These are phyloP conservation scores for Colletotrichum trifolii DNA, from an alignment of 2,329 filamentous ascomycete species.

Conservation along the genomic window DNA sequence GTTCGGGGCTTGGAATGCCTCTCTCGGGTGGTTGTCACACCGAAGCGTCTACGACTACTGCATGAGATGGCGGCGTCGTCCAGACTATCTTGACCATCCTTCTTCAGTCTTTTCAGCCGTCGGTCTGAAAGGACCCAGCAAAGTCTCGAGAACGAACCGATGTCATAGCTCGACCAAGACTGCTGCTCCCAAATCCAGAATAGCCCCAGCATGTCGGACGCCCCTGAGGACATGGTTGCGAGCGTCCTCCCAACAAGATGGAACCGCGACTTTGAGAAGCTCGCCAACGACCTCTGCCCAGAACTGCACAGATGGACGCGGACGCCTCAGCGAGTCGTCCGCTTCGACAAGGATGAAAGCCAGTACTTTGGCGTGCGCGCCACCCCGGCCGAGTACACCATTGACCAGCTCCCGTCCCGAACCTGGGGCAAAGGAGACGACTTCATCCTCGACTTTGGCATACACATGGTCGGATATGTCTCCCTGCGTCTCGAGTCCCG, in stretches of 20 bases:
- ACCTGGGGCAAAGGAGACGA: slow-evolving; percentile 43
- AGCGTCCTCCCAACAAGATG: slow-evolving; percentile 29
- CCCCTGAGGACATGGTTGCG: slow-evolving; percentile 25
- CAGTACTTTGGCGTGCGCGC: slow-evolving; percentile 40
- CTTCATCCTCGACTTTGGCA: slow-evolving; percentile 47
- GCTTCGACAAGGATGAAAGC: slow-evolving; percentile 38
- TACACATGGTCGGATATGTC: slow-evolving; percentile 47
- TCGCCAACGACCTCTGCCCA: slow-evolving; percentile 30
- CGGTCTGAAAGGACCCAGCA: too few relatives aligned
- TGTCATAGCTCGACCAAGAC: not conserved
- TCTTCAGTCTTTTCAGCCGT: not conserved
- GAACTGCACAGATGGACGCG: slow-evolving; percentile 35
- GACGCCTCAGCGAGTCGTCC: slow-evolving; percentile 36
- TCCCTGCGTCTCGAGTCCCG: slow-evolving; percentile 43
- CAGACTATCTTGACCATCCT: slow-evolving; percentile 4
- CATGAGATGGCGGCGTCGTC: slow-evolving; percentile 17
- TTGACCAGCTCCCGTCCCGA: slow-evolving; percentile 36
- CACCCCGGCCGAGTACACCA: slow-evolving; percentile 30
- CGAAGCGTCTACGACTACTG: slow-evolving; percentile 28
- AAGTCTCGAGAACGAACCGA: too few relatives aligned
- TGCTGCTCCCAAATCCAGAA: not conserved
- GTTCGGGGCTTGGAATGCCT: slow-evolving; percentile 10
- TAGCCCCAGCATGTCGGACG: slow-evolving; percentile 15
- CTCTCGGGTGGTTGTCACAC: slow-evolving; percentile 16
- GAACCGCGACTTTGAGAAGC: slow-evolving; percentile 25